phyloP scores from a whole-genome alignment of 176 grass and related monocot genomes.

The Triticum turgidum region DNA sequence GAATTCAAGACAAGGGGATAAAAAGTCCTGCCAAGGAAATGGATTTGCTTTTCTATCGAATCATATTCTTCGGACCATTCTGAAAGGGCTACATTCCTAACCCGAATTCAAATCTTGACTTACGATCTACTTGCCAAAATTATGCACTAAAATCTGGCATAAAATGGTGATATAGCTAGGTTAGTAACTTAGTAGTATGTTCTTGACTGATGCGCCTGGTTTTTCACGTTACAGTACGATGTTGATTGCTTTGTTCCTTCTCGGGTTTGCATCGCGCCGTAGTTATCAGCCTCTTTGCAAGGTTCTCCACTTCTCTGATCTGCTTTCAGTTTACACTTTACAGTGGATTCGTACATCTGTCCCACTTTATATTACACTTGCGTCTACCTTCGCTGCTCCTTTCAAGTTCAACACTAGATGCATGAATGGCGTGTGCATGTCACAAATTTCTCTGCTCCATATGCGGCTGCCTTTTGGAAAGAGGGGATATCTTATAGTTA shows the following conservation, averaged over 20 bases:
- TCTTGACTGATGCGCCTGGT: not conserved
- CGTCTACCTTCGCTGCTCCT: not conserved
- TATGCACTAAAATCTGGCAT: not conserved
- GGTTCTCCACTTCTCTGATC: not conserved
- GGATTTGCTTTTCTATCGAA: conserved; percentile 21
- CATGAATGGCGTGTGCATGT: not conserved
- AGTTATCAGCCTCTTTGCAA: not conserved
- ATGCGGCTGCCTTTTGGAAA: not conserved
- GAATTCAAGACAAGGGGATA: not conserved
- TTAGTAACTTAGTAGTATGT: not conserved
- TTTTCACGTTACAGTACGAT: not conserved
- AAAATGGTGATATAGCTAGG: not conserved
- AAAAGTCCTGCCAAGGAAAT: not conserved
- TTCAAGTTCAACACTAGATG: not conserved
- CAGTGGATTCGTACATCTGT: not conserved
- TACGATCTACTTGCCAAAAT: not conserved
- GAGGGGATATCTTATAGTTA: not conserved
- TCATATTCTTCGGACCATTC: conserved; percentile 3
- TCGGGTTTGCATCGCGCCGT: not conserved
- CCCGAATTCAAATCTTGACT: not conserved
- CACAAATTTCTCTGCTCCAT: not conserved
- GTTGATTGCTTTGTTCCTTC: not conserved
- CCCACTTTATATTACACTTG: conserved; percentile 7
- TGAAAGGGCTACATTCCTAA: conserved; percentile 7
- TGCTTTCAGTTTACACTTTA: not conserved